A percentile compares a stretch with the other conserved stretches of the same genome.
phyloP scores from a whole-genome alignment of 192 early-diverging fungal species.

The Umbelopsis vinacea region DNA sequence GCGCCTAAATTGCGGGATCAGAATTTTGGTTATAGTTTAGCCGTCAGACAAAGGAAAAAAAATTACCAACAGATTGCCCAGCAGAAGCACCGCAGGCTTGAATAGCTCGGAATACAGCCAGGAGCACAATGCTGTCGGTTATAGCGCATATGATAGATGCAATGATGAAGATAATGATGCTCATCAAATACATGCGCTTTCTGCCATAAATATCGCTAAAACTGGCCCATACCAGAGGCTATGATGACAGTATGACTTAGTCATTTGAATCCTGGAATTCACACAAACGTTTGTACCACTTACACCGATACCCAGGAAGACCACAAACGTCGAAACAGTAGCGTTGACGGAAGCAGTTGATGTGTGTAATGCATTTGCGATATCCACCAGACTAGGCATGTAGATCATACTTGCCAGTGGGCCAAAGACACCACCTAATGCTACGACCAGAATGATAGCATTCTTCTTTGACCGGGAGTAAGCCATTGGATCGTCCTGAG shows the following conservation, averaged over 20 bases:
- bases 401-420: slow-evolving; percentile 26
- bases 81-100: slow-evolving; percentile 23
- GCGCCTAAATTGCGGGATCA: neutral
- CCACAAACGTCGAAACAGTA: slow-evolving; percentile 20
- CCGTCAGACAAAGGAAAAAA: too few relatives aligned
- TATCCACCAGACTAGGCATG: slow-evolving; percentile 24
- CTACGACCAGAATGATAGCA: slow-evolving; percentile 18
- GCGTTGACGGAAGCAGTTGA: slow-evolving; percentile 18
- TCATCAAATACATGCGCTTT: slow-evolving; percentile 28
- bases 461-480: neutral
- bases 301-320: slow-evolving; percentile 26
- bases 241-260: neutral
- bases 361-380: slow-evolving; percentile 16
- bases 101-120: slow-evolving; percentile 26
- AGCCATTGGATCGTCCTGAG: neutral
- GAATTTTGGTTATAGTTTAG: neutral
- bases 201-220: slow-evolving; percentile 30
- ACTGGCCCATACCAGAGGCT: slow-evolving; percentile 36
- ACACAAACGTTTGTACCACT: neutral
- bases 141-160: slow-evolving; percentile 27
- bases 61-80: slow-evolving; percentile 11
- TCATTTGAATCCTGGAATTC: neutral
- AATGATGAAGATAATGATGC: slow-evolving; percentile 23
- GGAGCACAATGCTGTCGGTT: slow-evolving; percentile 7
- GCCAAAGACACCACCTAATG: slow-evolving; percentile 22